Evolutionary conservation across 2,329 filamentous ascomycete genomes (phyloP), one percentile per base, ranked within the genome.

Genomic region (Stylonectria norvegica): DNA sequence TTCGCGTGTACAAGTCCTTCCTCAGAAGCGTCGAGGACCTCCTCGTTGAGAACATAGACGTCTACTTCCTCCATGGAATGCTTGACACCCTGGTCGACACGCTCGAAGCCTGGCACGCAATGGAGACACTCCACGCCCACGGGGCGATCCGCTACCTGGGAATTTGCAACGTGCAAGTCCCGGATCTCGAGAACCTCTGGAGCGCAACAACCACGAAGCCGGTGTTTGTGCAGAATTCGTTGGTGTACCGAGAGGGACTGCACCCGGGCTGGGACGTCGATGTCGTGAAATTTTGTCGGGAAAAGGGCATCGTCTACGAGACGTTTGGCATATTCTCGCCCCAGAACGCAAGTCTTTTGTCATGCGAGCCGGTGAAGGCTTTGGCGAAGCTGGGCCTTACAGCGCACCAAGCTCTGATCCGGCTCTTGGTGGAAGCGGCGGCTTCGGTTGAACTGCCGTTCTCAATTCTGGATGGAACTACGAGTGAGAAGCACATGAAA

Each of bases 271-370:
- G 5, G 8, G 34, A 36, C 27, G 18, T 9, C n/a, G 34, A 36
- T 16, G 34, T 27, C n/a, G 34, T 36, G 34, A 5, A n/a, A 20
- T 36, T 36, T 15, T 36, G 34, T 18, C 8, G 12, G 9, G 4
- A 6, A 3, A 6, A 36, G 4, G 34, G 34, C 20, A 36, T 36
- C 22, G 34, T 36, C 9, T 36, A 36, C 14, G n/a, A 36, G 15
- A n/a, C 16, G 8, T 36, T 36, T 27, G 34, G 34, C 3, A 6
- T 36, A 4, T 27, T 36, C 19, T n/a, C 9, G 4, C 11, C 18
- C 4, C 14, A 4, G 12, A 36, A 36, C n/a, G 16, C 7, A 27
- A 14, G 17, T 5, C n/a, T 36, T 10, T 5, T 36, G 7, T 19
- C 23, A 6, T 25, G 4, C 3, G 22, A 16, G 11, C 19, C 7